phyloP scores from a whole-genome alignment of 371 early-diverging fungal species.

The Mortierella sp. region DNA sequence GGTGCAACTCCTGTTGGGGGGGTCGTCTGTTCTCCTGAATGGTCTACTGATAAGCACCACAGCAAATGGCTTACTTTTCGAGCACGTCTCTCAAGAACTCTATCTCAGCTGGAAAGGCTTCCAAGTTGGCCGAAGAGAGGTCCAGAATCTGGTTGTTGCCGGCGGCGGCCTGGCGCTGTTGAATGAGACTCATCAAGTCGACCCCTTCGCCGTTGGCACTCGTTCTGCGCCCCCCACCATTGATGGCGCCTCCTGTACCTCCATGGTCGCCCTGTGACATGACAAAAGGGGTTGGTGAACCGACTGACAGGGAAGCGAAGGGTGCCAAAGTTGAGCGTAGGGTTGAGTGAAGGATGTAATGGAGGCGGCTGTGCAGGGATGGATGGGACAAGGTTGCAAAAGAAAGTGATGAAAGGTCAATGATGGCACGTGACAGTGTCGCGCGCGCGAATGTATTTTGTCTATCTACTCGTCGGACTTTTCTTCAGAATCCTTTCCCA shows the following conservation, averaged over 20 bases:
- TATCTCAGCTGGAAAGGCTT: slow-evolving; percentile 45
- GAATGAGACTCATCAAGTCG: slow-evolving; percentile 35
- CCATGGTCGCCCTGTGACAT: slow-evolving; percentile 47
- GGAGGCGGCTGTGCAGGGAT: neutral
- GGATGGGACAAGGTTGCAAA: no score
- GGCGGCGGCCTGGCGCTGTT: slow-evolving; percentile 34
- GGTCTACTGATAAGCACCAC: no score
- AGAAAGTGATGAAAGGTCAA: no score
- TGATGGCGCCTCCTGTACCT: slow-evolving; percentile 6
- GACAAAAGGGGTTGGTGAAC: slow-evolving; percentile 4
- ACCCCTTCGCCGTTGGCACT: slow-evolving; percentile 6
- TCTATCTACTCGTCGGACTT: neutral
- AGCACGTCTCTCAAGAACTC: slow-evolving; percentile 46
- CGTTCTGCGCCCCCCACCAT: slow-evolving; percentile 8
- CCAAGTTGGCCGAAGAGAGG: slow-evolving; percentile 36
- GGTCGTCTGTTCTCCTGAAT: no score
- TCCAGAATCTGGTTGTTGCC: slow-evolving; percentile 50
- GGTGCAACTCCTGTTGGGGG: no score
- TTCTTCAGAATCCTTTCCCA: neutral
- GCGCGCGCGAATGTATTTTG: no score
- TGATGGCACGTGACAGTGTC: no score
- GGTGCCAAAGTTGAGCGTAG: neutral
- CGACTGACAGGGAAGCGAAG: no score
- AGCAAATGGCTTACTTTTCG: slow-evolving; percentile 40
- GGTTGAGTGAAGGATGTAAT: neutral